A percentile compares a stretch with the other conserved stretches of the same genome.
Evolutionary conservation across 371 early-diverging fungal genomes (phyloP).

Genomic region (Rhizopus microsporus): DNA sequence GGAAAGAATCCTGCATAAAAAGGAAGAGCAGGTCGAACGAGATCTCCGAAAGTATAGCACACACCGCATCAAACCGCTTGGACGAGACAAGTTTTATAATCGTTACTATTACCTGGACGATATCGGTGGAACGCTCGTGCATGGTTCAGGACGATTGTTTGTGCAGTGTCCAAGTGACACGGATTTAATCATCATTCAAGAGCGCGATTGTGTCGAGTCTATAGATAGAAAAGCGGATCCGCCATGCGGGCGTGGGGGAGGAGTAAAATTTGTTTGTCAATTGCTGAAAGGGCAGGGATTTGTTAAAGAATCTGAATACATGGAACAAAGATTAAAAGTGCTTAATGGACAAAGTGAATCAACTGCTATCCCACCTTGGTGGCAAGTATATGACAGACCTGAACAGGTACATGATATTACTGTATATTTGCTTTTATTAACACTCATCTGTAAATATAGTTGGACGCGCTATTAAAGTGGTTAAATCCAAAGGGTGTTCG

Average conservation of each 20-base stretch:
- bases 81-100: slow-evolving; percentile 81
- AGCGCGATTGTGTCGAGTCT: slow-evolving; percentile 35
- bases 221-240: slow-evolving; percentile 15
- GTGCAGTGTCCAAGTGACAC: slow-evolving; percentile 60
- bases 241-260: slow-evolving; percentile 52
- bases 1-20: slow-evolving; percentile 46
- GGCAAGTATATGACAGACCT: slow-evolving; percentile 67
- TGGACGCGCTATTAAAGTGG: slow-evolving; percentile 72
- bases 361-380: slow-evolving; percentile 34
- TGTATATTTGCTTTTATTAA: background rate
- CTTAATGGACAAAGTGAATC: slow-evolving; percentile 1
- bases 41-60: slow-evolving; percentile 64
- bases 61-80: slow-evolving; percentile 75
- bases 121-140: slow-evolving; percentile 59
- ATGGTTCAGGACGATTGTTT: slow-evolving; percentile 64
- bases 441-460: slow-evolving; percentile 22
- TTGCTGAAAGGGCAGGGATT: slow-evolving; percentile 37
- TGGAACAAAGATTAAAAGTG: slow-evolving; percentile 24
- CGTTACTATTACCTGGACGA: slow-evolving; percentile 88
- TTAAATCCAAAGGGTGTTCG: slow-evolving; percentile 76
- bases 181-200: slow-evolving; percentile 45
- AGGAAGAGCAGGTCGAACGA: slow-evolving; percentile 66
- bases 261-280: slow-evolving; percentile 32
- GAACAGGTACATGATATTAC: slow-evolving; percentile 46
- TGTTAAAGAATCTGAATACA: slow-evolving; percentile 22